Base-by-base conservation (phyloP, 106 monocot species). In the Dactylorhiza incarnata region DNA sequence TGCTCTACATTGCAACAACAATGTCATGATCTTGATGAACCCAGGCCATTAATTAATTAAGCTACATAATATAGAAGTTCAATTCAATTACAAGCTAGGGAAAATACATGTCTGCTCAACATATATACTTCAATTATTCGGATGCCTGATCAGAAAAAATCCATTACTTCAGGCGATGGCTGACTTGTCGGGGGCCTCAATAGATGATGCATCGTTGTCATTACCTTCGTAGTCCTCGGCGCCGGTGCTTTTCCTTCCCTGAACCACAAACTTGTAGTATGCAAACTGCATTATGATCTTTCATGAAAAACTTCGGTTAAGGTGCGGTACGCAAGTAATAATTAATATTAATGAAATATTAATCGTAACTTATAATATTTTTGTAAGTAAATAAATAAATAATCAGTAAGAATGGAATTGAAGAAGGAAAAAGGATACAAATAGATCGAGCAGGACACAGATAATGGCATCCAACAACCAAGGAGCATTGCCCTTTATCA, bases 381-480 rank as follows among this genome's bases (percentile, higher is more conserved):
- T 5, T 49, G 11, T 7, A 3, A 22, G 50, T 13, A 14, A 69
- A 24, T 22, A 6, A 55, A 54, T 54, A 54, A 54, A 0, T 54
- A 54, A 37, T 59, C 0, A 59, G 9, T 59, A 22, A 59, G 0
- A 6, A 22, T 59, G 5, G 5, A 59, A 59, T 20, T n/a, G n/a
- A 59, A 25, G 46, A 46, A 73, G 43, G 24, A 13, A 19, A 53
- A 78, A 77, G 83, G 83, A 89, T 92, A 92, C 92, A 68, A 89
- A 81, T 76, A 92, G 67, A 73, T 92, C 92, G n/a, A 92, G 89
- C 13, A 89, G 49, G 23, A 92, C 89, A 49, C 89, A 92, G 9
- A 82, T 87, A 22, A 87, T 74, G 2, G 92, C 89, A 63, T 92
- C 89, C 7, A 92, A 45, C 73, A 92, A 67, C 92, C 92, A 92